Evolutionary conservation across 2,329 filamentous ascomycete genomes (phyloP).

Genomic region (Colletotrichum neosansevieriae): DNA sequence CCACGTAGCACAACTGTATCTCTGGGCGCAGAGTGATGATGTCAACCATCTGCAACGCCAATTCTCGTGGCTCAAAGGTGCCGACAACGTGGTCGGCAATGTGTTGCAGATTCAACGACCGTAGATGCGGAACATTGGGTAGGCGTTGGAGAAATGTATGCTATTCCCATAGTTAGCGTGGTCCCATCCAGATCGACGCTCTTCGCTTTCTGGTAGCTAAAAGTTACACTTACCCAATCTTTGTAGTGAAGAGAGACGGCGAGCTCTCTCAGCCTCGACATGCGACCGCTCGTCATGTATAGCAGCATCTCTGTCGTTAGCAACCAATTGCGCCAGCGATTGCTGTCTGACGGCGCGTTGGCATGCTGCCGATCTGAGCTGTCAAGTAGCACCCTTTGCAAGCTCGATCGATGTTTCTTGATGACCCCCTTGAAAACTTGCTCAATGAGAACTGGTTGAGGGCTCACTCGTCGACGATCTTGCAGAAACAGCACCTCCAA

Average conservation of each 20-base stretch:
- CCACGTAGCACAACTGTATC: conserved; percentile 82
- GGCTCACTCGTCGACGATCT: conserved; percentile 66
- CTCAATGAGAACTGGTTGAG: conserved; percentile 71
- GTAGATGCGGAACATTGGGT: conserved; percentile 76
- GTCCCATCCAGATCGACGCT: conserved; percentile 31
- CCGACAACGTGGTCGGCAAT: conserved; percentile 71
- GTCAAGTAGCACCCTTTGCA: conserved; percentile 81
- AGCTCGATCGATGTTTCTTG: conserved; percentile 76
- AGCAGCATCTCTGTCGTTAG: conserved; percentile 75
- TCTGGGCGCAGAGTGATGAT: conserved; percentile 82
- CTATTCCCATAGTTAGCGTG: conserved; percentile 54
- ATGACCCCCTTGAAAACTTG: conserved; percentile 78
- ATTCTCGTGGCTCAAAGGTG: conserved; percentile 72
- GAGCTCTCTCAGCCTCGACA: conserved; percentile 78
- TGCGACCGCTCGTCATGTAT: conserved; percentile 82
- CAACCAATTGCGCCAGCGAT: conserved; percentile 77
- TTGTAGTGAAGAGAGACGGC: conserved; percentile 79
- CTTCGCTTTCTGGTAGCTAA: conserved; percentile 11
- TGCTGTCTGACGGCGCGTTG: conserved; percentile 46
- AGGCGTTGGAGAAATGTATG: conserved; percentile 84
- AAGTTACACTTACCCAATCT: conserved; percentile 75
- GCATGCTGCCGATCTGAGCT: conserved; percentile 65
- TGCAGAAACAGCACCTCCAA: conserved; percentile 85
- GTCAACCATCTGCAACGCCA: conserved; percentile 82
- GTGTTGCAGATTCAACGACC: conserved; percentile 77